Base-by-base conservation (phyloP, 179 eudicot genomes). In the Patellifolia procumbens region DNA sequence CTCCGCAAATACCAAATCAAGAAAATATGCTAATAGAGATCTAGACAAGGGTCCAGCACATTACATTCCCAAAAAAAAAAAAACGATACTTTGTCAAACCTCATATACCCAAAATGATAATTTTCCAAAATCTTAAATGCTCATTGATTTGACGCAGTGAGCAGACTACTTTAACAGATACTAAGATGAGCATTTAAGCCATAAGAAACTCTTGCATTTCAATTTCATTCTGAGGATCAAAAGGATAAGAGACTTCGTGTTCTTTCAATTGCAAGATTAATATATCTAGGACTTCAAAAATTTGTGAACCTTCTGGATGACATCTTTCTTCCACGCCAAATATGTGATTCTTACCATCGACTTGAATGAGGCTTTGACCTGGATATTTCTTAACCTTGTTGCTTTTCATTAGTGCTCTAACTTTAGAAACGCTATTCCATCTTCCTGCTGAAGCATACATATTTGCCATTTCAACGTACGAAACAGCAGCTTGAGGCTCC, bases 291-390 rank as follows among this genome's bases (percentile, higher is more conserved):
- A 75, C 64, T 52, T 85, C 87, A 70, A 85, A 89, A 60, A 89
- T 78, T 46, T 51, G 62, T 26, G 64, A 49, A 22, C 85, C 82
- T 46, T 78, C 73, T 22, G 79, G 72, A 79, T 87, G 95, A 61
- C 65, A 72, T 68, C 91, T 82, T 79, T 89, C 92, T 52, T 90
- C 91, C 39, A 87, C 92, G 13, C 83, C 86, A 82, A 90, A 89
- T 5, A 70, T 69, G 64, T 74, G 82, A 76, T 81, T 77, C 84
- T 87, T 87, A 51, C 92, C 92, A 82, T 83, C 76, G 46, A 90
- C 82, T 60, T 79, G 81, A 64, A 82, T 56, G 15, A 78, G 60
- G 80, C 84, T 82, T 49, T 74, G 79, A 19, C 84, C 84, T 6
- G 84, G 84, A 67, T 8, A 62, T 56, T 82, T 82, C 37, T 69